Base-by-base conservation (phyloP, 2,329 filamentous ascomycete species). In the Cladophialophora exuberans region DNA sequence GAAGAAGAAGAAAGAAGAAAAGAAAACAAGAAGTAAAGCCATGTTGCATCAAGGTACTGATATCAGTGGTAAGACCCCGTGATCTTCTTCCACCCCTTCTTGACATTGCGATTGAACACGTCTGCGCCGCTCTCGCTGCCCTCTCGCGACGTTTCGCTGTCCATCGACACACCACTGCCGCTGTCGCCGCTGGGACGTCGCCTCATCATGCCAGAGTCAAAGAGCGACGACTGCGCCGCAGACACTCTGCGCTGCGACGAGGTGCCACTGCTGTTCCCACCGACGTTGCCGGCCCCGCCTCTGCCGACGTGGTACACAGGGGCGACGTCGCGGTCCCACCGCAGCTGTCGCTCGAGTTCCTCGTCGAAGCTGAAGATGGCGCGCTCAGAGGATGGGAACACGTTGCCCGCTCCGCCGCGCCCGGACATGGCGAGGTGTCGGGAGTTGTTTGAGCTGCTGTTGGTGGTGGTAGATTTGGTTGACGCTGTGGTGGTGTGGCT, bases 291-390 rank as follows among this genome's bases (percentile, higher is more conserved):
- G 10, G 79, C 80, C 35, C 83, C 83, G 17, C 83, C 83, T 39
- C 83, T 77, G 38, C 83, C 83, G 60, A 85, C 79, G 67, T 84
- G 81, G 75, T 84, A 86, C 58, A 86, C 78, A 15, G 83, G 83
- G 2, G 83, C 82, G 42, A 79, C 73, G 56, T 77, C 72, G 57
- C 74, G 73, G 62, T 74, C 75, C 30, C 79, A 74, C 53, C 78
- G 76, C 59, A 81, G 73, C 57, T 83, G 79, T 54, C 78, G 78
- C 62, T 82, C 77, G 47, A 86, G 76, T 65, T 86, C 83, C 72
- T 86, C 83, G 68, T 86, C 83, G 71, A 86, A 86, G 70, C 79
- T 81, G 76, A 86, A 86, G 68, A 86, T 84, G 66, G 80, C 76
- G 35, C 81, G 76, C 63, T 85, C 79, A 57, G 57, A 44, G 13